phyloP scores from a whole-genome alignment of 495 filamentous ascomycete genomes.

The Recurvomyces mirabilis region DNA sequence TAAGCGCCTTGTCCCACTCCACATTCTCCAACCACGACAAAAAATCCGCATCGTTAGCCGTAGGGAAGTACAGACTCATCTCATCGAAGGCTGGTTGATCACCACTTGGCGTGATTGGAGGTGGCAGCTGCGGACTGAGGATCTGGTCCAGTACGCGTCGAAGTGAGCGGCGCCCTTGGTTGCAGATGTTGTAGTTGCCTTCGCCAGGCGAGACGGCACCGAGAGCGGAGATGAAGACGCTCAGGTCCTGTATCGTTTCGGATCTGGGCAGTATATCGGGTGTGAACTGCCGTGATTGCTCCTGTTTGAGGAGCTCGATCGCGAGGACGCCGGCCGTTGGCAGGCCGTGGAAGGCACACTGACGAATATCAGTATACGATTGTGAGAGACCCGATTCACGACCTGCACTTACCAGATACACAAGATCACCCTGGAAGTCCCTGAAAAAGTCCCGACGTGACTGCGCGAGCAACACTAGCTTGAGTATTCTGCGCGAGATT shows the following conservation, averaged over 20 bases:
- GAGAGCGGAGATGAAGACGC: slow-evolving; percentile 48
- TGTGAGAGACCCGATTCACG: too few species aligned
- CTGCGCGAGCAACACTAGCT: slow-evolving; percentile 36
- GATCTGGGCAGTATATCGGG: slow-evolving; percentile 41
- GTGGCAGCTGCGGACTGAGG: slow-evolving; percentile 20
- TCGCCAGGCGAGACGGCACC: slow-evolving; percentile 45
- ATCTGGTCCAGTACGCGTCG: slow-evolving; percentile 39
- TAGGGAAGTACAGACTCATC: slow-evolving; percentile 21
- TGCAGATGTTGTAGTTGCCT: slow-evolving; percentile 44
- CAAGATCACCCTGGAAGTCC: slow-evolving; percentile 41
- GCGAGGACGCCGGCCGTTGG: slow-evolving; percentile 49
- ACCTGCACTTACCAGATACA: slow-evolving; percentile 46
- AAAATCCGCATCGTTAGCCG: slow-evolving; percentile 29
- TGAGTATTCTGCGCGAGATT: slow-evolving; percentile 43
- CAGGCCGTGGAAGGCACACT: slow-evolving; percentile 34
- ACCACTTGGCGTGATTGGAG: neutral
- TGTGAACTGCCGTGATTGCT: slow-evolving; percentile 33
- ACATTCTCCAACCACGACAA: slow-evolving; percentile 30
- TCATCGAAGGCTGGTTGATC: slow-evolving; percentile 14
- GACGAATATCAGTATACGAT: neutral
- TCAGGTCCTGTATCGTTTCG: slow-evolving; percentile 52
- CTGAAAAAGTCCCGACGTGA: slow-evolving; percentile 38
- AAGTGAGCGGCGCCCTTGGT: slow-evolving; percentile 33
- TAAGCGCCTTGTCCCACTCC: too few species aligned
- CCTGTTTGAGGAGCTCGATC: slow-evolving; percentile 50